phyloP scores from a whole-genome alignment of 164 flowering plant species.

The Aristolochia contorta region DNA sequence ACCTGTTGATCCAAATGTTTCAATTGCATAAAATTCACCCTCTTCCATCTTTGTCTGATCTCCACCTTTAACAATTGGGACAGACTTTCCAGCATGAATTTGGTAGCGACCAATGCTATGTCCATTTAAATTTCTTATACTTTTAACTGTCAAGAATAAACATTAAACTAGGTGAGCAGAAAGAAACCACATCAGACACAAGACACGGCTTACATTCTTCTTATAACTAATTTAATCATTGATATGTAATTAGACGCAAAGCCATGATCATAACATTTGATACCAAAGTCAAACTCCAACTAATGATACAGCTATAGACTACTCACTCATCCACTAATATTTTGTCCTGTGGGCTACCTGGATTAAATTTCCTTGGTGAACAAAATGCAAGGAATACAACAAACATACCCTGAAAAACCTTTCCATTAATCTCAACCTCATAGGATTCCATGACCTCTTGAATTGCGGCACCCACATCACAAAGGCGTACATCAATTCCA shows the following conservation, averaged over 20 bases:
- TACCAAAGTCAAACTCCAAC: background rate
- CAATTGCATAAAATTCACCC: conserved; percentile 97
- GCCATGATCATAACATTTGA: background rate
- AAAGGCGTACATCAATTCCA: conserved; percentile 95
- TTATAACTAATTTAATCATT: background rate
- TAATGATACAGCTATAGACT: background rate
- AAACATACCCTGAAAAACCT: conserved; percentile 67
- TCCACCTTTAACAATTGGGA: conserved; percentile 97
- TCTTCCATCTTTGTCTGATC: conserved; percentile 99
- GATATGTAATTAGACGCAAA: background rate
- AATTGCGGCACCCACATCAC: conserved; percentile 98
- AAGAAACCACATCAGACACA: too few relatives aligned
- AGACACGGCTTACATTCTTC: too few relatives aligned
- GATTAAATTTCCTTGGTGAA: background rate
- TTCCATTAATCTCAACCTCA: conserved; percentile 97
- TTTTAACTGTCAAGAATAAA: conserved; percentile 59
- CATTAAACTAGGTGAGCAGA: background rate
- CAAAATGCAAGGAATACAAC: background rate
- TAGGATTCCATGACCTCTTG: conserved; percentile 99
- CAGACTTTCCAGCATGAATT: conserved; percentile 97
- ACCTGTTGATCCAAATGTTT: conserved; percentile 98
- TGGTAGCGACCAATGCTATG: conserved; percentile 94
- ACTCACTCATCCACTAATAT: background rate
- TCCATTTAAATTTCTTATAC: conserved; percentile 94
- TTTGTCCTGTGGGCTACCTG: too few relatives aligned